Evolutionary conservation across 805 yeast genomes (phyloP).

Genomic region (Priceomyces melissophilus): DNA sequence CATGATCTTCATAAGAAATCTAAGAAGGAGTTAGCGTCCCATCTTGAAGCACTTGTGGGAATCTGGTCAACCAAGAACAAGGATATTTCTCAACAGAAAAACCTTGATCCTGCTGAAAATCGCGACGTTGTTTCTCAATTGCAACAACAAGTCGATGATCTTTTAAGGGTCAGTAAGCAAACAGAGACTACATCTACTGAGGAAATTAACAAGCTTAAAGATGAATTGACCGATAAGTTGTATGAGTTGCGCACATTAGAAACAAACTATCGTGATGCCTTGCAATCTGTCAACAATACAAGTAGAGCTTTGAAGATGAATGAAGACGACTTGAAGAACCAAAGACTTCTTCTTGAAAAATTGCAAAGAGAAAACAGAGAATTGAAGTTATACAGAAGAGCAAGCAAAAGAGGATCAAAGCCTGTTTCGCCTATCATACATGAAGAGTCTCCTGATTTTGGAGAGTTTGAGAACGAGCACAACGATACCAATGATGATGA

Average conservation of each 20-base stretch:
- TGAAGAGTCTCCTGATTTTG: slow-evolving; percentile 11
- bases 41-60: slow-evolving; percentile 32
- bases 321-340: slow-evolving; percentile 65
- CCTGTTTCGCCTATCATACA: slow-evolving; percentile 22
- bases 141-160: slow-evolving; percentile 55
- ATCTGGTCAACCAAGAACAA: slow-evolving; percentile 26
- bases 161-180: slow-evolving; percentile 46
- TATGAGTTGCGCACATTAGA: slow-evolving; percentile 43
- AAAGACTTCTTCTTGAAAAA: slow-evolving; percentile 52
- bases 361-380: slow-evolving; percentile 69
- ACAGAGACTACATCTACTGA: slow-evolving; percentile 33
- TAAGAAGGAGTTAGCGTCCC: slow-evolving; percentile 29
- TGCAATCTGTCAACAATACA: slow-evolving; percentile 69
- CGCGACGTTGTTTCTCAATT: slow-evolving; percentile 36
- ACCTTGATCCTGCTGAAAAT: slow-evolving; percentile 3
- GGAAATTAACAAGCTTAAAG: slow-evolving; percentile 29
- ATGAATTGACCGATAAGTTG: slow-evolving; percentile 29
- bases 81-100: slow-evolving; percentile 6
- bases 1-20: slow-evolving; percentile 19
- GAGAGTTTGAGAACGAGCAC: slow-evolving; percentile 10
- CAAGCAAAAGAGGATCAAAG: slow-evolving; percentile 34
- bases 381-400: slow-evolving; percentile 49
- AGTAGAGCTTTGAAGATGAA: slow-evolving; percentile 71
- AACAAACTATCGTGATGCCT: slow-evolving; percentile 65
- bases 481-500: slow-evolving; percentile 29